Evolutionary conservation across 805 yeast genomes (phyloP).

Genomic region (Schwanniomyces polymorphus): DNA sequence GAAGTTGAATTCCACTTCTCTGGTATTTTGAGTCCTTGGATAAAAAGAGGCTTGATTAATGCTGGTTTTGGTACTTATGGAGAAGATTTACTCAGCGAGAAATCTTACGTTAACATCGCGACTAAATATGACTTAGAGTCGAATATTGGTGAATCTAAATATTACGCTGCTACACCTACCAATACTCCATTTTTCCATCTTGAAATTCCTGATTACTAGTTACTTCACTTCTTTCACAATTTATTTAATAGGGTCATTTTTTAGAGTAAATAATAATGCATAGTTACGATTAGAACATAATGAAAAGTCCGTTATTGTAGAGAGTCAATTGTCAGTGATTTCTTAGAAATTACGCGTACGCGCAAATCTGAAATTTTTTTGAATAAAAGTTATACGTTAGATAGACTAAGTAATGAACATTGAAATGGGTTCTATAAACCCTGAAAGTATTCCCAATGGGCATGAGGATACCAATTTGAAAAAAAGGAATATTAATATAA

Average conservation of each 20-base stretch:
- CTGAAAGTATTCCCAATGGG: background rate
- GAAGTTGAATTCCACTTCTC: slow-evolving; percentile 89
- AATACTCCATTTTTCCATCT: slow-evolving; percentile 76
- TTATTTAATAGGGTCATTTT: background rate
- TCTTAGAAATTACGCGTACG: background rate
- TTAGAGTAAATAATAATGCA: background rate
- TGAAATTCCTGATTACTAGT: slow-evolving; percentile 62
- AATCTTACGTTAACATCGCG: slow-evolving; percentile 42
- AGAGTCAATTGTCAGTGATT: background rate
- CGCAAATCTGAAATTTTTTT: background rate
- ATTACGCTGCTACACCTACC: slow-evolving; percentile 59
- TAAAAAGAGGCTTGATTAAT: slow-evolving; percentile 69
- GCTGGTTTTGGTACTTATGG: slow-evolving; percentile 73
- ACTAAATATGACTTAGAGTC: slow-evolving; percentile 31
- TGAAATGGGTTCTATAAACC: background rate
- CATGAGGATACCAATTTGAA: background rate
- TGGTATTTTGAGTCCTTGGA: slow-evolving; percentile 85
- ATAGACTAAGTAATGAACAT: background rate
- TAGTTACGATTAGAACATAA: background rate
- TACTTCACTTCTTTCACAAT: background rate
- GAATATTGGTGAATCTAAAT: slow-evolving; percentile 25
- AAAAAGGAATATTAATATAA: background rate
- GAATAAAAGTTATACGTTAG: no score
- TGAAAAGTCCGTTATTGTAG: background rate
- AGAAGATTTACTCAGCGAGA: slow-evolving; percentile 39